Conservation (phyloP, 306 rosid species). For the Abrus precatorius region DNA sequence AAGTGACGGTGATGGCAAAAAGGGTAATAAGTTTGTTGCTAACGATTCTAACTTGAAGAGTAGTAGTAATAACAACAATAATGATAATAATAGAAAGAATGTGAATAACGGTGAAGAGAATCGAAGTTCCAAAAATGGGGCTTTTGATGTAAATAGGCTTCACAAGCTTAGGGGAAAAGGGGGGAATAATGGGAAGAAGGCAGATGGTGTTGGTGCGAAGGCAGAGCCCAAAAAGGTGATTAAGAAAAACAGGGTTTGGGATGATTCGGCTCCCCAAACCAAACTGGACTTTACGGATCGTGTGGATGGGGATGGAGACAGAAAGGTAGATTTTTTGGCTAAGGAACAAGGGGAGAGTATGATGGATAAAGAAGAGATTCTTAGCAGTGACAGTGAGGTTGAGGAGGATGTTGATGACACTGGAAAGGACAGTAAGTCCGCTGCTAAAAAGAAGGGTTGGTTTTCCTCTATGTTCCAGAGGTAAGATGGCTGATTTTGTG, state of each 20-base stretch:
- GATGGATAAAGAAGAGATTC: constrained; percentile 95
- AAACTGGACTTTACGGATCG: constrained; percentile 90
- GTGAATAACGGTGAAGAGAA: constrained; percentile 66
- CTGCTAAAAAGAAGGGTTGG: constrained; percentile 94
- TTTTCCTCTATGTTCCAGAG: constrained; percentile 97
- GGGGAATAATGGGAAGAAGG: constrained; percentile 80
- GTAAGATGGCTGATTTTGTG: constrained; percentile 54
- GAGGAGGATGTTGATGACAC: constrained; percentile 82
- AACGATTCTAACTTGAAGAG: constrained; percentile 63
- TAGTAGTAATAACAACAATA: neutral
- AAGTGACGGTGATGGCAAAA: constrained; percentile 46
- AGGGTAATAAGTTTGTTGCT: constrained; percentile 58
- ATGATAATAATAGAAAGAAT: neutral
- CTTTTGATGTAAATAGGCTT: constrained; percentile 98
- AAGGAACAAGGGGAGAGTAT: constrained; percentile 94
- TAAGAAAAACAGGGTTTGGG: constrained; percentile 97
- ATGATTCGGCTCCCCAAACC: constrained; percentile 63
- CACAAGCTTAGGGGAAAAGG: constrained; percentile 82
- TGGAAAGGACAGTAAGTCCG: constrained; percentile 72
- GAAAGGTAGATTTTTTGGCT: constrained; percentile 71
- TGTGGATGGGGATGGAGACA: constrained; percentile 62
- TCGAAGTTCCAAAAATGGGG: constrained; percentile 78
- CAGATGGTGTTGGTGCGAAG: constrained; percentile 59
- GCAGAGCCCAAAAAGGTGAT: constrained; percentile 75
- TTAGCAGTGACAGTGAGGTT: constrained; percentile 90